Evolutionary conservation across 352 stramenopile species (phyloP).

Genomic region (Phytophthora pluvialis): DNA sequence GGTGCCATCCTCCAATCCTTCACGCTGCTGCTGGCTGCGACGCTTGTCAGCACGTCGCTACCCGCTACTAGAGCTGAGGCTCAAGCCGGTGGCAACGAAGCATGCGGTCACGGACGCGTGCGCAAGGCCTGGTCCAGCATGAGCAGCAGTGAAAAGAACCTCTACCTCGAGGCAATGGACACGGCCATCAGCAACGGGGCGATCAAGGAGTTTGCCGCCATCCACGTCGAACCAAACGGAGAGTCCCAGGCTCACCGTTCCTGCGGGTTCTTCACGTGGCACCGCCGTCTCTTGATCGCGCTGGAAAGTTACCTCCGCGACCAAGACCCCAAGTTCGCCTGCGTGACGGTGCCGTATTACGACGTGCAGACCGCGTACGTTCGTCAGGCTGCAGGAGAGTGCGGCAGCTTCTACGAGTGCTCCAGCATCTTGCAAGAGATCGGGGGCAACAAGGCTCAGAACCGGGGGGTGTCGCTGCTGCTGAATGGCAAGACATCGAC

Average conservation of each 20-base stretch:
- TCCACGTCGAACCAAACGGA: conserved; percentile 52
- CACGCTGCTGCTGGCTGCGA: conserved; percentile 10
- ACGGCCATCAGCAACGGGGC: conserved; percentile 49
- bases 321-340: conserved; percentile 59
- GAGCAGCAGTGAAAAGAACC: conserved; percentile 45
- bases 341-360: conserved; percentile 79
- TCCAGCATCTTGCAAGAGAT: conserved; percentile 62
- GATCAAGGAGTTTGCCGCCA: conserved; percentile 52
- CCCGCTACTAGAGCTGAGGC: background rate
- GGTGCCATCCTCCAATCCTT: conserved; percentile 13
- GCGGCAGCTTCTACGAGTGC: conserved; percentile 66
- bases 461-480: conserved; percentile 35
- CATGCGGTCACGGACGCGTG: conserved; percentile 49
- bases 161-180: conserved; percentile 64
- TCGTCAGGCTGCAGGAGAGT: conserved; percentile 46
- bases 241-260: conserved; percentile 59
- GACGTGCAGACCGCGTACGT: conserved; percentile 76
- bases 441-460: conserved; percentile 37
- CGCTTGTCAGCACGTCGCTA: conserved; percentile 9
- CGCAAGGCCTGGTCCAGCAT: conserved; percentile 61
- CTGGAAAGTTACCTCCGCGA: conserved; percentile 74
- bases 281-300: conserved; percentile 65
- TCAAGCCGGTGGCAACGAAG: conserved; percentile 47
- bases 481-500: conserved; percentile 36
- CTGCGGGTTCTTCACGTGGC: conserved; percentile 71